A percentile compares a stretch with the other conserved stretches of the same genome.
Evolutionary conservation across 2,329 filamentous ascomycete genomes (phyloP).

Genomic region (Endothia cerciana): DNA sequence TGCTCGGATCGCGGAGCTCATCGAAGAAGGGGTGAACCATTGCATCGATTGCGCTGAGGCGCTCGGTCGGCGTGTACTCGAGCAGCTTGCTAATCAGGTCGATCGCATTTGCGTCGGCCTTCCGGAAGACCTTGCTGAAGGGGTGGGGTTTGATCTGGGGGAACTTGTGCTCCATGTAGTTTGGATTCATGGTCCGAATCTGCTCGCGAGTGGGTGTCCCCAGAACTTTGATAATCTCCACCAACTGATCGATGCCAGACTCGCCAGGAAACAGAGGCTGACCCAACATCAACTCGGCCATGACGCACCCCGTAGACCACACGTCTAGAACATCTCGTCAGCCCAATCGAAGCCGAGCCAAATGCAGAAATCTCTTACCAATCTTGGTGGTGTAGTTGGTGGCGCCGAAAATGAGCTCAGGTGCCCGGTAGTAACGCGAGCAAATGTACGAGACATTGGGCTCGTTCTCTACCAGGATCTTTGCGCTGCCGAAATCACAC

Average conservation of each 20-base stretch:
- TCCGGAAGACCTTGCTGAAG: conserved; percentile 98
- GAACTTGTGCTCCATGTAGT: conserved; percentile 99
- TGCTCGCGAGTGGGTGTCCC: conserved; percentile 96
- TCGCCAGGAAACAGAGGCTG: conserved; percentile 98
- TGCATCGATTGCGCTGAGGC: conserved; percentile 88
- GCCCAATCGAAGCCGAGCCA: neutral
- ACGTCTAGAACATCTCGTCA: conserved; percentile 69
- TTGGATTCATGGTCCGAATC: conserved; percentile 99
- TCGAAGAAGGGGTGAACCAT: conserved; percentile 99
- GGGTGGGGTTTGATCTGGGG: conserved; percentile 99
- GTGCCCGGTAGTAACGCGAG: conserved; percentile 97
- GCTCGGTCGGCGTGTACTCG: conserved; percentile 97
- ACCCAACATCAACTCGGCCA: conserved; percentile 98
- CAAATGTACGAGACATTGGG: conserved; percentile 99
- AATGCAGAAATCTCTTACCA: conserved; percentile 64
- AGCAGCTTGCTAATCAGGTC: conserved; percentile 91
- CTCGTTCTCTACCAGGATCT: conserved; percentile 98
- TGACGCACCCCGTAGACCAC: conserved; percentile 98
- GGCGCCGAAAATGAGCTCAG: conserved; percentile 96
- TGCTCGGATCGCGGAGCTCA: conserved; percentile 89
- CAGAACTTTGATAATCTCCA: conserved; percentile 99
- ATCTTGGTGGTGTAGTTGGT: conserved; percentile 99
- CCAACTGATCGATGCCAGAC: conserved; percentile 96
- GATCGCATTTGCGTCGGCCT: conserved; percentile 90
- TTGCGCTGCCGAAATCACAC: conserved; percentile 98